Percentiles rank a stretch among this genome's conserved stretches.
Evolutionary conservation across 2,329 filamentous ascomycete species (phyloP).

Genomic region (Xylaria arbuscula): DNA sequence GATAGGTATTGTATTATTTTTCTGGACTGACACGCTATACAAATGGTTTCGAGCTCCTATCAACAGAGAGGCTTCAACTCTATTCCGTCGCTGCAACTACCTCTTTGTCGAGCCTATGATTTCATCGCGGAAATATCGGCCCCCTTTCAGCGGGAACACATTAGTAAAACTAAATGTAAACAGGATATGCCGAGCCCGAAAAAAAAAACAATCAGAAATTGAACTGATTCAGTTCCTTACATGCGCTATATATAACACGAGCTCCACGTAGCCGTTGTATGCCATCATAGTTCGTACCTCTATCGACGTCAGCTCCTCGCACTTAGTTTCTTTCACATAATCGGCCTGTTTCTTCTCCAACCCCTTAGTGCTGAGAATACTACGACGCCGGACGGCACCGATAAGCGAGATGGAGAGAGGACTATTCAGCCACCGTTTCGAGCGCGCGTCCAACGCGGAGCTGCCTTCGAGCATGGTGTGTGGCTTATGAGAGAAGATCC

Average conservation of each 20-base stretch:
- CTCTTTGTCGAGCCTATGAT: not conserved
- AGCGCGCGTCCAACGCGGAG: not conserved
- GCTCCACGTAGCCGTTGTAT: conserved; percentile 12
- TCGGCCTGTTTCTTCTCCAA: not conserved
- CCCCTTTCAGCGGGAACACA: not conserved
- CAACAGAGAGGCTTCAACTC: not conserved
- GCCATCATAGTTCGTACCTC: not conserved
- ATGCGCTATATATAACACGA: not conserved
- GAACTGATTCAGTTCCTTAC: not conserved
- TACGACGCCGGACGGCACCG: not conserved
- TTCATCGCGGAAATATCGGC: not conserved
- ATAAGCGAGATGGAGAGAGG: not conserved
- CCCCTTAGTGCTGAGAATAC: not conserved
- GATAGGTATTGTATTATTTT: not conserved
- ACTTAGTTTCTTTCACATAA: not conserved
- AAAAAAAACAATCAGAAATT: not conserved
- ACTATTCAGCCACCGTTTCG: not conserved
- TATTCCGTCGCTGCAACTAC: not conserved
- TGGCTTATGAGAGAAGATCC: not conserved
- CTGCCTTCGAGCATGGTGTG: not conserved
- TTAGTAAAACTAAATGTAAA: not conserved
- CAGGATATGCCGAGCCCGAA: not conserved
- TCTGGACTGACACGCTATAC: no score
- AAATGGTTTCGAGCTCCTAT: no score
- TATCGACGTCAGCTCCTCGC: not conserved